Percentiles rank a stretch among this genome's conserved stretches.
Conservation (phyloP, 352 stramenopile species). For the Bremia lactucae region DNA sequence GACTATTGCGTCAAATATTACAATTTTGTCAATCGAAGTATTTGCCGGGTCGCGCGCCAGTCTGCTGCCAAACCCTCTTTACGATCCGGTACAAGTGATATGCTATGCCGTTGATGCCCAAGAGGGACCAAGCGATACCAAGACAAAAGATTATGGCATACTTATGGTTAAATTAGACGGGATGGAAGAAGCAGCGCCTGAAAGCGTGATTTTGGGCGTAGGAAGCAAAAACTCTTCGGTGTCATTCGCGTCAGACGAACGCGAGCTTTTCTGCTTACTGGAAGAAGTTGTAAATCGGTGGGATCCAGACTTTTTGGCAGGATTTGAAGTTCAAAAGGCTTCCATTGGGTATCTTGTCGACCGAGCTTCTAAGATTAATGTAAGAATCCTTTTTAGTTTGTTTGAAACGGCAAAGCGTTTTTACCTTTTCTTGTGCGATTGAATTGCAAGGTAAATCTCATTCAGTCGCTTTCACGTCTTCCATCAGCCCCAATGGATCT, state of each 20-base stretch:
- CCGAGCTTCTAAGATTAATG: constrained; percentile 43
- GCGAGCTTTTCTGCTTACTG: constrained; percentile 42
- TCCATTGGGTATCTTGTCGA: constrained; percentile 75
- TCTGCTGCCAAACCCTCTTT: constrained; percentile 60
- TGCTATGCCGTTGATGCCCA: constrained; percentile 67
- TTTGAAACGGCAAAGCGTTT: background rate
- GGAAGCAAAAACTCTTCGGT: constrained; percentile 26
- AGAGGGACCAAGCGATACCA: constrained; percentile 42
- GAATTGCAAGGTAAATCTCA: constrained; percentile 52
- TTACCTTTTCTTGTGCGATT: constrained; percentile 9
- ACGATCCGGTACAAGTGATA: constrained; percentile 51
- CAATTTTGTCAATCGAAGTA: constrained; percentile 69
- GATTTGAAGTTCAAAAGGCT: constrained; percentile 80
- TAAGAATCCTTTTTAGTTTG: constrained; percentile 17
- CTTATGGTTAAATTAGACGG: constrained; percentile 25
- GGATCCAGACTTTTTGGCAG: constrained; percentile 85
- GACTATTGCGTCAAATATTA: constrained; percentile 54
- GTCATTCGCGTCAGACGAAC: constrained; percentile 31
- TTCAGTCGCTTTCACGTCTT: constrained; percentile 55
- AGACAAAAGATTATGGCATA: constrained; percentile 42
- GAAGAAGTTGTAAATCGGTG: constrained; percentile 45
- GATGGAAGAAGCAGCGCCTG: constrained; percentile 8
- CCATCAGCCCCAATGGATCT: constrained; percentile 40
- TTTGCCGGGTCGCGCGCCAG: constrained; percentile 40
- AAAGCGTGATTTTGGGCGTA: constrained; percentile 23